Conservation (phyloP, 2,329 filamentous ascomycete species). For the Pseudopyricularia cyperi region DNA sequence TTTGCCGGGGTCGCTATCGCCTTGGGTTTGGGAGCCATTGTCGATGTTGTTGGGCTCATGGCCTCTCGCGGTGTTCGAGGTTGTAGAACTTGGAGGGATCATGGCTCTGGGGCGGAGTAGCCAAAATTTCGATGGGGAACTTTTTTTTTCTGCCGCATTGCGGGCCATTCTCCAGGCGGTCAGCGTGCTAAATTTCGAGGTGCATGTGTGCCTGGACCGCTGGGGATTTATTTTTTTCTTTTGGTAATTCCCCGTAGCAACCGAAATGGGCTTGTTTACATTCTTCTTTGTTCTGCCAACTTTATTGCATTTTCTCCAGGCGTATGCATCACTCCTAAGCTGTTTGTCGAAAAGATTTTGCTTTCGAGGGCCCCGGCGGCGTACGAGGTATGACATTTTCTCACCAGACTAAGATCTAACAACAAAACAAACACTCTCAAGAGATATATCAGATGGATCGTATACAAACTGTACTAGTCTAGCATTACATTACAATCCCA, state of each 20-base stretch:
- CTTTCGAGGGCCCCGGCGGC: too few relatives aligned
- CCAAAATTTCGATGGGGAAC: slow-evolving; percentile 1
- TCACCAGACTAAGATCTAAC: too few relatives aligned
- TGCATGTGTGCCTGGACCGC: too few relatives aligned
- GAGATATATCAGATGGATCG: not conserved
- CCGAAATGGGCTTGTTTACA: too few relatives aligned
- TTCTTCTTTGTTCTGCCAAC: too few relatives aligned
- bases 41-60: not conserved
- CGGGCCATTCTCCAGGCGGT: slow-evolving; percentile 1
- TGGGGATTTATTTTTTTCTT: too few relatives aligned
- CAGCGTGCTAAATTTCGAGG: not conserved
- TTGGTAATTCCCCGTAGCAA: too few relatives aligned
- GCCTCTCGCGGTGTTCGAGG: not conserved
- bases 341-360: too few relatives aligned
- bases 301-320: too few relatives aligned
- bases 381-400: too few relatives aligned
- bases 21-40: slow-evolving; percentile 1
- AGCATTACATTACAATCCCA: not conserved
- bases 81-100: not conserved
- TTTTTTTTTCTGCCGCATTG: slow-evolving; percentile 1
- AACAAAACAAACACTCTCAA: too few relatives aligned
- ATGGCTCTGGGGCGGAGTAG: not conserved
- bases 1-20: not conserved
- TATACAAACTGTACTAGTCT: not conserved
- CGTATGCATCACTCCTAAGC: too few relatives aligned